Evolutionary conservation across 148 eudicot genomes (phyloP).

Genomic region (Pouteria glomerata): DNA sequence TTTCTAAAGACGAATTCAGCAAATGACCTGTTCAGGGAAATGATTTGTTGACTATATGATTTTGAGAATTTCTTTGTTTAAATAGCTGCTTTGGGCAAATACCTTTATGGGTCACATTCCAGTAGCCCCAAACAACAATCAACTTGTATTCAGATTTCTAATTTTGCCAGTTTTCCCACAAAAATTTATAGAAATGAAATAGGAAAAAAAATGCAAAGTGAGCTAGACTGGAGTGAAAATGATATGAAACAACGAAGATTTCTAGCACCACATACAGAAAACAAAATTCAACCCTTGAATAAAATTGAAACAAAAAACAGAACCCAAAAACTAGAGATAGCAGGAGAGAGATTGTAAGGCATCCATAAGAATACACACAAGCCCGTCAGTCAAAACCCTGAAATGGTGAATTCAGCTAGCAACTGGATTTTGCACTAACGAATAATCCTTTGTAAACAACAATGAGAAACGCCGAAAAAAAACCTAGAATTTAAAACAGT

Average conservation of each 20-base stretch:
- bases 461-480: background rate
- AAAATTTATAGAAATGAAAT: background rate
- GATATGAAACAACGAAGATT: background rate
- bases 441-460: background rate
- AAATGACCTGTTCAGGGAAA: no score
- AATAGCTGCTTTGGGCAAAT: no score
- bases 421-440: background rate
- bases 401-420: background rate
- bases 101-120: no score
- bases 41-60: no score
- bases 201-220: background rate
- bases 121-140: background rate
- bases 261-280: background rate
- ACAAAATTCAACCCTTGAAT: background rate
- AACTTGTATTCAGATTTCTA: background rate
- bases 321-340: no score
- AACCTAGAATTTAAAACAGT: background rate
- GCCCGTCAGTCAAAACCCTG: no score
- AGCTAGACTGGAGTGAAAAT: background rate
- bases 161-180: background rate
- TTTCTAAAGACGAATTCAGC: no score
- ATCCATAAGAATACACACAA: no score
- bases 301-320: background rate
- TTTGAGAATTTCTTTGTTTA: no score
- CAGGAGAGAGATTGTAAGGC: background rate